Evolutionary conservation across 2,329 filamentous ascomycete species (phyloP).

Genomic region (Aspergillus nomiae): DNA sequence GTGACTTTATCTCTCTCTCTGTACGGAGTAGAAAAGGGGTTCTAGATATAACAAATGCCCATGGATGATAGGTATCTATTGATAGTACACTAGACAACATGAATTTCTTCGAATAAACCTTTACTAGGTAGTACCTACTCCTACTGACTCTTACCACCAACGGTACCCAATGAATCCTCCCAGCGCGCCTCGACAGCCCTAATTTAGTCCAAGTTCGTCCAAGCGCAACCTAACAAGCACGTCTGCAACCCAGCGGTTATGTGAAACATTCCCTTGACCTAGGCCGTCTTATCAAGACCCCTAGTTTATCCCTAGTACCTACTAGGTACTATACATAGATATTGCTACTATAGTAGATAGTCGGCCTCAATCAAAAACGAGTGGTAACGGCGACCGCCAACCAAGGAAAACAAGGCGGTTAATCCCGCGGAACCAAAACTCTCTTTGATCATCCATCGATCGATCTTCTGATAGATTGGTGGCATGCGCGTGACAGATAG

Average conservation of each 20-base stretch:
- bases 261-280: background rate
- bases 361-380: background rate
- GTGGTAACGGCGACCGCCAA: background rate
- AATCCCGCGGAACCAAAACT: conserved; percentile 18
- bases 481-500: background rate
- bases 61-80: background rate
- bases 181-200: background rate
- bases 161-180: background rate
- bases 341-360: background rate
- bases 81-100: background rate
- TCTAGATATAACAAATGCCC: background rate
- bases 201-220: background rate
- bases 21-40: no score
- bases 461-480: background rate
- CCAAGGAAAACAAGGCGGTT: conserved; percentile 17
- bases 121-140: background rate
- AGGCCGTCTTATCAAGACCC: background rate
- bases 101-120: background rate
- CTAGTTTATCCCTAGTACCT: background rate
- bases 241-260: background rate
- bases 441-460: conserved; percentile 3
- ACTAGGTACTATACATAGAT: background rate
- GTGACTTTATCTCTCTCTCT: background rate
- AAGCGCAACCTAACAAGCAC: background rate
- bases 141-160: background rate